Base-by-base conservation (phyloP, 192 early-diverging fungal species). In the Podila epicladia region DNA sequence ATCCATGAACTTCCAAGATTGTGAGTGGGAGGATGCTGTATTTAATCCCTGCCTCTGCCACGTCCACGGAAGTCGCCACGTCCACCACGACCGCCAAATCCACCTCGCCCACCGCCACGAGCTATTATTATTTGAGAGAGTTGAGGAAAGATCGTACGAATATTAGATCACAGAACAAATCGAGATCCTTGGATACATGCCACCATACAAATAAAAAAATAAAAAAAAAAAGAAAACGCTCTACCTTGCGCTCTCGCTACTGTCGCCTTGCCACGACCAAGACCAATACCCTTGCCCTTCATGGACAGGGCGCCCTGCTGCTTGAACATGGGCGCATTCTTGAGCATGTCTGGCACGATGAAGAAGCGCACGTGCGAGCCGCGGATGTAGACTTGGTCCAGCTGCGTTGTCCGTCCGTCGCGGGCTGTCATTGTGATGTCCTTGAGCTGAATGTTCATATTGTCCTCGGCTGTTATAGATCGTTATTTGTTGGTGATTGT, bases 311-410 rank as follows among this genome's bases (percentile, higher is more conserved):
- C 94, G n/a, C 92, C 96, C 60, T 97, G 90, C 63, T 89, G 88
- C 87, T 97, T 95, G 86, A 99, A 98, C 97, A 99, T 97, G 59
- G 98, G 97, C 29, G 98, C 98, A 77, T 99, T 98, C 87, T 97
- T 97, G 45, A 99, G 90, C 96, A 99, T 99, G 83, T 99, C 98
- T 28, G 97, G 97, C n/a, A 97, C 96, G 37, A 98, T 92, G 69
- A 98, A 95, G 86, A 96, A 97, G 60, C 95, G 91, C 73, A 97
- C 89, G 65, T 92, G 90, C 55, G 94, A 96, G 29, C 98, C 98
- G 65, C 98, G 93, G 80, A 98, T 91, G 73, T 96, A 99, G 45
- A 98, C 96, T 83, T 97, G 97, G 80, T 98, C 95, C 82, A 99
- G 84, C 71, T 98, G 95, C 71, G 92, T 88, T 33, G 94, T 90